A percentile compares a stretch with the other conserved stretches of the same genome.
Evolutionary conservation across 2,329 filamentous ascomycete species (phyloP).

Genomic region (Fusarium sp.): DNA sequence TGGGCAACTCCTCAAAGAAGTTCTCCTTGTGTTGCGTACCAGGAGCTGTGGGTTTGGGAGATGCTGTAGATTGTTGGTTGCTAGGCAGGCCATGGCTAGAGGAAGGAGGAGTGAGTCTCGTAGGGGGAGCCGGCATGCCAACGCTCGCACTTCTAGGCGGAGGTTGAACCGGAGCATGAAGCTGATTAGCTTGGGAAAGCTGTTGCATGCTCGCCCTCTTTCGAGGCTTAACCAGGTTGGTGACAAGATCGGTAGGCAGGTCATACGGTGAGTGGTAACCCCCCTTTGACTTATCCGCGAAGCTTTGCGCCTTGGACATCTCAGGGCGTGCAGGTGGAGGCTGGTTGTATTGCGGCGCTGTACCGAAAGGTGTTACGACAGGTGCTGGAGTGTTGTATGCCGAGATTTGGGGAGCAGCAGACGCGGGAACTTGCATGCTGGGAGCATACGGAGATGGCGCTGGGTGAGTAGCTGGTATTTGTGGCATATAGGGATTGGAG

Average conservation of each 20-base stretch:
- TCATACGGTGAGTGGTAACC: constrained; percentile 96
- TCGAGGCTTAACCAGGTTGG: constrained; percentile 67
- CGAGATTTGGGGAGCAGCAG: constrained; percentile 20
- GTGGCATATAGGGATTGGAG: constrained; percentile 43
- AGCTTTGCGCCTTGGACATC: constrained; percentile 76
- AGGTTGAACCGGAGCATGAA: constrained; percentile 50
- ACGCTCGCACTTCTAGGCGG: constrained; percentile 72
- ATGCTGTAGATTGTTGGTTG: constrained; percentile 46
- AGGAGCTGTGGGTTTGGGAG: constrained; percentile 48
- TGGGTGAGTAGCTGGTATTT: constrained; percentile 22
- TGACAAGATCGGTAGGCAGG: constrained; percentile 82
- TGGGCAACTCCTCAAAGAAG: constrained; percentile 83
- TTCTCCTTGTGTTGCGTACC: constrained; percentile 57
- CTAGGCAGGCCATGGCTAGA: constrained; percentile 48
- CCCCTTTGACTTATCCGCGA: constrained; percentile 87
- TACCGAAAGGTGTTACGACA: constrained; percentile 30
- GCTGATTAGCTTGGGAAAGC: constrained; percentile 54
- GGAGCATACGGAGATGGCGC: constrained; percentile 39
- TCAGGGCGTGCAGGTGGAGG: constrained; percentile 53
- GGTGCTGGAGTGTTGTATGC: constrained; percentile 40
- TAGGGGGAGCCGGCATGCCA: constrained; percentile 46
- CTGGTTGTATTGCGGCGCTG: constrained; percentile 50
- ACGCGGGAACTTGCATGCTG: constrained; percentile 6
- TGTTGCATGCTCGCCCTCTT: constrained; percentile 70
- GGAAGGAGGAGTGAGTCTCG: constrained; percentile 43